Evolutionary conservation across 331 rosid genomes (phyloP), one percentile per base, ranked within the genome.

Genomic region (Acacia concinna): DNA sequence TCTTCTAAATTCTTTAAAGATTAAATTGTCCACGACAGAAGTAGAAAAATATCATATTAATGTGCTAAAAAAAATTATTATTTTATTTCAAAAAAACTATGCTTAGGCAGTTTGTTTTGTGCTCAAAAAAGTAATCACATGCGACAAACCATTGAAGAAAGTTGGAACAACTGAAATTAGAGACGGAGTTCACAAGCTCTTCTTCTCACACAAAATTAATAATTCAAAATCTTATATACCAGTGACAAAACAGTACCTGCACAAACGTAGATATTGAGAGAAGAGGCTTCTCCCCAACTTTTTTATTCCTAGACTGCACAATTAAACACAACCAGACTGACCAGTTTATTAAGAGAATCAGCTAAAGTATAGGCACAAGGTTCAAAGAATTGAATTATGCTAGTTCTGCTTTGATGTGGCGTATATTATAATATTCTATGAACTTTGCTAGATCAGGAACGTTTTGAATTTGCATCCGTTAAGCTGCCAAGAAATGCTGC

Each of bases 201-300:
- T 62, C 65, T 14, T 46, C 43, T 69, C 73, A 66, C 37, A 18
- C 46, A 82, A 69, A 79, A 46, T 37, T 71, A 71, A 75, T 18
- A 78, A 47, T 63, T 47, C 59, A 40, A 80, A 75, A 69, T 43
- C 40, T 32, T 31, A 30, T 3, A 49, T 63, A 5, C 14, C 47
- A 73, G n/a, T 35, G 56, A 63, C 8, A 52, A 32, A 6, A 32
- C 40, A 54, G 56, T 84, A 96, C 99, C 99, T 96, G 99, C 85
- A 85, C 25, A 43, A 96, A 83, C 67, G 92, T 87, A 62, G 98
- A 91, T 79, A 96, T 28, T 56, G 99, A 93, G 82, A 95, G 99
- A 84, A 96, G 93, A 83, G 99, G 93, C 79, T 91, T 96, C 91
- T 96, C 99, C 87, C 99, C 99, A 59, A 96, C 99, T 77, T 93